Conservation (phyloP, 768 basidiomycete genomes). For the Termitomyces eurrhizus region DNA sequence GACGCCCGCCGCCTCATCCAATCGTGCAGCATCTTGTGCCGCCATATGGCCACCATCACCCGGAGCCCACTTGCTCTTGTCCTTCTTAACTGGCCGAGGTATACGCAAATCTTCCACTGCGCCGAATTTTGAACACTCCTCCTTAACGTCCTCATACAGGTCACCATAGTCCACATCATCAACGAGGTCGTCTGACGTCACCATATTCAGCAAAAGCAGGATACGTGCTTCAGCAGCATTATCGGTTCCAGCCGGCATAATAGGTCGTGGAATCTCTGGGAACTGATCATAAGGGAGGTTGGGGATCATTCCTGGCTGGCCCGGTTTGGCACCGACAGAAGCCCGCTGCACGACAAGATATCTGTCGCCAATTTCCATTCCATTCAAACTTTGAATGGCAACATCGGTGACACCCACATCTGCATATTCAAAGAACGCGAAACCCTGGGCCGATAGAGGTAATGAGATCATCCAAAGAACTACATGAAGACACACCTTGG, state of each 20-base stretch:
- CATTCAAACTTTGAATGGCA: conserved; percentile 93
- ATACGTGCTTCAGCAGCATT: conserved; percentile 67
- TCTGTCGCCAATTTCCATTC: conserved; percentile 96
- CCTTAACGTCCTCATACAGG: conserved; percentile 90
- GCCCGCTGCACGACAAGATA: conserved; percentile 96
- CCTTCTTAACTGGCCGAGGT: conserved; percentile 84
- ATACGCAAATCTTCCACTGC: conserved; percentile 81
- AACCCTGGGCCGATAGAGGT: conserved; percentile 58
- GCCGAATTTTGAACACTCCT: conserved; percentile 83
- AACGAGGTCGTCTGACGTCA: conserved; percentile 84
- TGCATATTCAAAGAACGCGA: conserved; percentile 98
- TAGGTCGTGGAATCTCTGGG: conserved; percentile 82
- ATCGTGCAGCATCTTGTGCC: conserved; percentile 61
- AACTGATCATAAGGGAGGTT: conserved; percentile 77
- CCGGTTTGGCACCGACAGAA: conserved; percentile 86
- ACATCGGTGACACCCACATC: conserved; percentile 88
- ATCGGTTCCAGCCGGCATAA: conserved; percentile 77
- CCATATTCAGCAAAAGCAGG: conserved; percentile 98
- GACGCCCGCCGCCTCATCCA: conserved; percentile 89
- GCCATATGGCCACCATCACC: conserved; percentile 59
- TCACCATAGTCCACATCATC: conserved; percentile 94
- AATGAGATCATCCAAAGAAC: neutral
- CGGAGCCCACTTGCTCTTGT: conserved; percentile 71
- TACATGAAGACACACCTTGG: conserved; percentile 55
- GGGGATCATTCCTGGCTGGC: conserved; percentile 57